Evolutionary conservation across 768 basidiomycete species (phyloP).

Genomic region (Tylopilus intermedius): DNA sequence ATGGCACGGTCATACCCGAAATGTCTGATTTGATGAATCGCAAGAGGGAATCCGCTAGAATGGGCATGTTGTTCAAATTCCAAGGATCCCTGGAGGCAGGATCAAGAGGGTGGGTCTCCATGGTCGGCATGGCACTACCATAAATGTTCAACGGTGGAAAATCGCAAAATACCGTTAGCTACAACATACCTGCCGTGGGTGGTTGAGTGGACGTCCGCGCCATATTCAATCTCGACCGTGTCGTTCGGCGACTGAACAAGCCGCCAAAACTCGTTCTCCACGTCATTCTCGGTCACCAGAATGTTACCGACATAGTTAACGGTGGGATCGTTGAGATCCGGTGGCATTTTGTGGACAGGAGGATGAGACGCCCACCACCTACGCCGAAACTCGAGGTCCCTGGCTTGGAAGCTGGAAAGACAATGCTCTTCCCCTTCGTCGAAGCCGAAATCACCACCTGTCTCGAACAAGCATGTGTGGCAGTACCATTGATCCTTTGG

Average conservation of each 20-base stretch:
- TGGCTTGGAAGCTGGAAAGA: slow-evolving; percentile 84
- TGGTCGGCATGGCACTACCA: slow-evolving; percentile 85
- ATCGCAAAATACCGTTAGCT: slow-evolving; percentile 8
- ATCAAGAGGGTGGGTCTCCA: slow-evolving; percentile 89
- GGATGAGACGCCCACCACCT: slow-evolving; percentile 85
- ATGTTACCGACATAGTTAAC: slow-evolving; percentile 55
- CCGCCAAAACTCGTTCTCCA: slow-evolving; percentile 96
- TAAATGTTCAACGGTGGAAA: slow-evolving; percentile 28
- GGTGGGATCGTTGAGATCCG: slow-evolving; percentile 44
- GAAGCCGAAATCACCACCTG: slow-evolving; percentile 95
- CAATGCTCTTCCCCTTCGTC: slow-evolving; percentile 97
- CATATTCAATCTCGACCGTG: slow-evolving; percentile 97
- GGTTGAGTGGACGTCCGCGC: slow-evolving; percentile 97
- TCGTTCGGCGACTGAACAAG: slow-evolving; percentile 85
- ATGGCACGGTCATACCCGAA: slow-evolving; percentile 98
- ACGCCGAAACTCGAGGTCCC: slow-evolving; percentile 83
- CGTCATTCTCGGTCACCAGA: slow-evolving; percentile 80
- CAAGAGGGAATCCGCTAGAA: slow-evolving; percentile 85
- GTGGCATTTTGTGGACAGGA: slow-evolving; percentile 35
- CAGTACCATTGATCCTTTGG: slow-evolving; percentile 98
- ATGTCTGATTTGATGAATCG: slow-evolving; percentile 98
- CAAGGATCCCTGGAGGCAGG: slow-evolving; percentile 87
- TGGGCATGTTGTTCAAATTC: slow-evolving; percentile 98
- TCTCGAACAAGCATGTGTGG: slow-evolving; percentile 82
- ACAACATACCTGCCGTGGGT: slow-evolving; percentile 88